Evolutionary conservation across 1,284 basidiomycete species (phyloP).

Genomic region (Microstroma glucosiphilum): DNA sequence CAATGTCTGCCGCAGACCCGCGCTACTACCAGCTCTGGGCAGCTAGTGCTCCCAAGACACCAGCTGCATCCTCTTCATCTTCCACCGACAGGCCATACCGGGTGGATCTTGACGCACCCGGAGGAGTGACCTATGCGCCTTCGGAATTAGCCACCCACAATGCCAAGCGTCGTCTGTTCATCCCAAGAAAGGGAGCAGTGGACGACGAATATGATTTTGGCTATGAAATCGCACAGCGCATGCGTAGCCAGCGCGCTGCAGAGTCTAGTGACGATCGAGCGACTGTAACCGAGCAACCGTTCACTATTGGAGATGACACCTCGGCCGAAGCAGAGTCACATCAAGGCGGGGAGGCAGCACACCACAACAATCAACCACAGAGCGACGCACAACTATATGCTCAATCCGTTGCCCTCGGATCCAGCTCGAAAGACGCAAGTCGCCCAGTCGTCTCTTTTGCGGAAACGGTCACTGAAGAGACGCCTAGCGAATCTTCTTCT

Average conservation of each 20-base stretch:
- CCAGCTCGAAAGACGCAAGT: background rate
- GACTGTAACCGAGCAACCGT: background rate
- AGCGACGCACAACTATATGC: slow-evolving; percentile 11
- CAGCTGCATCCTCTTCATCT: background rate
- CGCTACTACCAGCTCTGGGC: slow-evolving; percentile 4
- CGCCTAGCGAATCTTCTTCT: background rate
- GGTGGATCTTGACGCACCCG: slow-evolving; percentile 34
- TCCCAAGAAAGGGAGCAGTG: slow-evolving; percentile 21
- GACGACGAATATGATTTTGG: slow-evolving; percentile 13
- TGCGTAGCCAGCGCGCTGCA: background rate
- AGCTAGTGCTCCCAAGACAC: background rate
- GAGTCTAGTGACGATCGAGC: background rate
- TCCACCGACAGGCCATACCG: background rate
- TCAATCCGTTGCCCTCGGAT: slow-evolving; percentile 9
- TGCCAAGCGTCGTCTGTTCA: slow-evolving; percentile 37
- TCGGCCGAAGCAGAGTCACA: background rate
- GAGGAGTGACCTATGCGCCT: slow-evolving; percentile 43
- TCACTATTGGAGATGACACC: slow-evolving; percentile 2
- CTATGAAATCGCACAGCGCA: slow-evolving; percentile 6
- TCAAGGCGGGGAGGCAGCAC: background rate
- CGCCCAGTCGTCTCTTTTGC: background rate
- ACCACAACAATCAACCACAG: background rate
- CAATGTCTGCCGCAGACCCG: background rate
- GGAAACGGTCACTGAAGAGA: background rate
- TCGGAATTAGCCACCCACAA: slow-evolving; percentile 32